Base-by-base conservation (phyloP, 305 asterid species). In the Fraxinus floribunda region DNA sequence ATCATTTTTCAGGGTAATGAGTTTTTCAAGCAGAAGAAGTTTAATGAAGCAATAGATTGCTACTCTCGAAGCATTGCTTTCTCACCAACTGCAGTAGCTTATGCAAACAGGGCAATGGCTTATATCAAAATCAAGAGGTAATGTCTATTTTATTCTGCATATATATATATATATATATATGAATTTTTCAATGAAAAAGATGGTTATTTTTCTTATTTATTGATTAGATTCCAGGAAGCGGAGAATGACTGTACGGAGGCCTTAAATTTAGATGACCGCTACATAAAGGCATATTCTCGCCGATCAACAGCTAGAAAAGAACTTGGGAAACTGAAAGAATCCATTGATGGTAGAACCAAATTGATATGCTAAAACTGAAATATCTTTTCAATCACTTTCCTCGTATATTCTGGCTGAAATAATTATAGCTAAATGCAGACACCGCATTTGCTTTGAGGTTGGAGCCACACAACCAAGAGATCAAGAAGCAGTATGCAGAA, bases 61-160 rank as follows among this genome's bases (percentile, higher is more conserved):
- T 96, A 94, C 89, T 94, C 99, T 78, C 91, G 98, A 83, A 94
- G 99, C 92, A 93, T 96, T 81, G 99, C 97, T 39, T 89, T 96
- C 77, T 92, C 94, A 26, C 99, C 98, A 78, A 92, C 98, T 84
- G 98, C 98, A 57, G 97, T 94, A 76, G 94, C 95, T 83, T 91
- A 91, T 88, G 98, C 97, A 66, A 94, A 96, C 84, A 89, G 99
- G 87, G 99, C 97, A 74, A 96, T 96, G 99, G 94, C 99, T 77
- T 96, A 90, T 84, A 87, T 96, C 81, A 96, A 91, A 89, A 81
- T 93, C 81, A 92, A 87, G 89, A 94, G 97, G 99, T 88, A 90
- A 55, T 74, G 68, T 49, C 76, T 32, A 30, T 79, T 79, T 46
- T 84, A 72, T 36, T 60, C 24, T 26, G 80, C 18, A 62, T 15